These are phyloP conservation scores for Elsinoe fawcettii DNA, from an alignment of 2,329 filamentous ascomycete genomes.

Conservation along the genomic window DNA sequence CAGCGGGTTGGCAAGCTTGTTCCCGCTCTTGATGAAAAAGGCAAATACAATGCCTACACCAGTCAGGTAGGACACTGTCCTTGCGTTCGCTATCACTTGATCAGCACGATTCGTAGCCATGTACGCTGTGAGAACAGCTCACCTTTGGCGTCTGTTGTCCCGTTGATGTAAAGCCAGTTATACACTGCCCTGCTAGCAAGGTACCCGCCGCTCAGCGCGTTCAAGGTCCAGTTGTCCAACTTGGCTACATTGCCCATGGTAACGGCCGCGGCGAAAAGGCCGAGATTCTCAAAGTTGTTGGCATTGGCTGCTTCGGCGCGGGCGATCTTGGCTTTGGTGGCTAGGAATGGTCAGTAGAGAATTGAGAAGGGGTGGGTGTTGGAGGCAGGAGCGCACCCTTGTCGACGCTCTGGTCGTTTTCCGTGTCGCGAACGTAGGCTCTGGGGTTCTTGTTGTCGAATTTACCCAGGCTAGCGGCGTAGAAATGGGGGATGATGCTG, in stretches of 20 bases:
- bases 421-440: conserved; percentile 23
- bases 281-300: conserved; percentile 36
- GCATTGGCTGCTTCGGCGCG: conserved; percentile 32
- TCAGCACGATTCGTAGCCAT: not conserved
- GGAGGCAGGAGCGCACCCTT: not conserved
- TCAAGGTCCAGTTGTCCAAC: conserved; percentile 24
- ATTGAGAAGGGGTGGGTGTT: not conserved
- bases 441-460: conserved; percentile 28
- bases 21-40: conserved; percentile 15
- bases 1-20: conserved; percentile 1
- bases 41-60: conserved; percentile 11
- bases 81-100: not conserved
- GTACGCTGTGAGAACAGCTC: not conserved
- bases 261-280: conserved; percentile 33
- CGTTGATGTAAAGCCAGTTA: conserved; percentile 26
- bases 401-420: conserved; percentile 28
- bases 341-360: conserved; percentile 12
- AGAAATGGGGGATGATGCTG: conserved; percentile 30
- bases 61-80: not conserved
- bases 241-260: conserved; percentile 33
- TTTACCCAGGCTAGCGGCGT: conserved; percentile 21
- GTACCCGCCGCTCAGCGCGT: conserved; percentile 25
- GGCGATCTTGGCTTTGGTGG: conserved; percentile 29
- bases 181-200: conserved; percentile 25
- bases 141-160: conserved; percentile 1